Conservation (phyloP, 208 protist genomes). For the Naegleria lovaniensis region DNA sequence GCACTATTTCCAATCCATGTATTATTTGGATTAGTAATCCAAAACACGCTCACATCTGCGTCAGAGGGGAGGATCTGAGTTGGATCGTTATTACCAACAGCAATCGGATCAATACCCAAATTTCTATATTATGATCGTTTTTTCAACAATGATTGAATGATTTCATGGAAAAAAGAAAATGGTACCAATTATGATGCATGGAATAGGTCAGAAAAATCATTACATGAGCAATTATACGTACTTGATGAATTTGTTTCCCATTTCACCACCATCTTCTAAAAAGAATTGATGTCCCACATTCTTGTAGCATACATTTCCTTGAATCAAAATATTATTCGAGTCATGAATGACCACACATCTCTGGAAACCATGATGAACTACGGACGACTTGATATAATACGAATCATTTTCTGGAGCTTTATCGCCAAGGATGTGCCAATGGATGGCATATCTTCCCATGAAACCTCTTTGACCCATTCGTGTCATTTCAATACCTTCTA, state of each 20-base stretch:
- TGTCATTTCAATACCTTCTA: background rate
- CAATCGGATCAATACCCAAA: background rate
- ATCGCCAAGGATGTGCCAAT: too few species aligned
- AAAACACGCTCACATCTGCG: background rate
- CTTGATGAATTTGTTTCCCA: background rate
- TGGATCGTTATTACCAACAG: background rate
- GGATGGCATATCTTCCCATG: background rate
- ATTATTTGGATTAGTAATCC: background rate
- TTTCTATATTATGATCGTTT: too few species aligned
- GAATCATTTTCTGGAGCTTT: background rate
- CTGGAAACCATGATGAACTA: background rate
- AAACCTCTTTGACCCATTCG: background rate
- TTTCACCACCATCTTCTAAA: background rate
- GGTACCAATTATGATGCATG: too few species aligned
- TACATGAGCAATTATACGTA: too few species aligned
- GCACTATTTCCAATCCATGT: background rate
- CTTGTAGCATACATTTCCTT: background rate
- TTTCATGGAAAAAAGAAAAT: too few species aligned
- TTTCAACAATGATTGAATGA: too few species aligned
- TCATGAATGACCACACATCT: background rate
- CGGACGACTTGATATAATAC: background rate
- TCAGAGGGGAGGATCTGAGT: background rate
- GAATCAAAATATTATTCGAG: background rate
- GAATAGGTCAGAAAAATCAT: too few species aligned
- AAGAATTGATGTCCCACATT: background rate